Base-by-base conservation (phyloP, 176 grass and related monocot species). In the Oryza officinalis region DNA sequence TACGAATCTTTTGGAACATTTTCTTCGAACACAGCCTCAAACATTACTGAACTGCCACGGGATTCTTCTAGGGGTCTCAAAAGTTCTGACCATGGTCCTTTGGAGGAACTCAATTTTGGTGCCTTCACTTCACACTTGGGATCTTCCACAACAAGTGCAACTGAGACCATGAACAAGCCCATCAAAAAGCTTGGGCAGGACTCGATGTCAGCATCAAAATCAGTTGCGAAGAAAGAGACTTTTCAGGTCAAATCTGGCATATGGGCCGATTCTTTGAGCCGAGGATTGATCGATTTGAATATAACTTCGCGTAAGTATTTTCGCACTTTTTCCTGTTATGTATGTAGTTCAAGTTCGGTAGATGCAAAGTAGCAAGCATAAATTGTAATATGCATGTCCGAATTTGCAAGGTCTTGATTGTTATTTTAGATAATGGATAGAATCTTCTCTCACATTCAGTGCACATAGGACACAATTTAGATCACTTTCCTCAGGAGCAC, bases 241-340 rank as follows among this genome's bases (percentile, higher is more conserved):
- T 89, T 94, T 88, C 84, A 91, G 84, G 87, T 88, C 72, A 97
- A 94, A 75, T 97, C 92, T 46, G 57, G 71, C 69, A 86, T 97
- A 76, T 97, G 95, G 95, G 95, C 95, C 1, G 95, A 97, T 70
- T 92, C 95, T 65, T 86, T 97, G 92, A 97, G 78, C 73, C 90
- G 90, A 67, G 95, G 95, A 49, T 81, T 97, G 27, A 91, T 97
- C 4, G 69, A 97, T 93, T 81, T 97, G 63, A 92, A 97, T 74
- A 90, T 97, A 74, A 60, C 90, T 84, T 22, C 85, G 59, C 52
- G 95, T 93, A 86, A 94, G 95, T 70, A 81, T 88, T 59, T 88
- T 46, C 66, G 13, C 26, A 49, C 5, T 63, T 32, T 10, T 30
- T 50, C 4, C 30, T 46, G 1, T 15, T 31, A 63, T 18, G 5